These are phyloP conservation scores for Backusella sp. DNA, from an alignment of 192 early-diverging fungal genomes.

Conservation along the genomic window DNA sequence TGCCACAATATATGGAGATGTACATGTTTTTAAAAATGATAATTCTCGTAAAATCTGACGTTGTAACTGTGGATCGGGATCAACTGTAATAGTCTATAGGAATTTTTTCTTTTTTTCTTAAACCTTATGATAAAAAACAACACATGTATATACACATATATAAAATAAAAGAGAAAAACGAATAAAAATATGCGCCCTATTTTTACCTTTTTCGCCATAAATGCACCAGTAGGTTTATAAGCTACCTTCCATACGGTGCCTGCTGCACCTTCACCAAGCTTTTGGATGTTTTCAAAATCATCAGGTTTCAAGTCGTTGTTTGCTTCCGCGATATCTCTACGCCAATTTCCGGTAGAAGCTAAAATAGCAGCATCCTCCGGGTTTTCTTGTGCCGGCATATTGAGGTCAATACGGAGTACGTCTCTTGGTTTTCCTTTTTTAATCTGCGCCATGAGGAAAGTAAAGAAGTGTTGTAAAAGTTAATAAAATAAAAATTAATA, in stretches of 20 bases:
- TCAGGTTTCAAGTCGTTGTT: slow-evolving; percentile 42
- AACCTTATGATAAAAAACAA: neutral
- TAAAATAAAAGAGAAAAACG: neutral
- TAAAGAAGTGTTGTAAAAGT: neutral
- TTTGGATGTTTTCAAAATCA: slow-evolving; percentile 73
- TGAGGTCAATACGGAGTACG: slow-evolving; percentile 18
- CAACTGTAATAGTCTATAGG: slow-evolving; percentile 54
- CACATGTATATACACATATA: neutral
- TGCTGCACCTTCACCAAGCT: slow-evolving; percentile 90
- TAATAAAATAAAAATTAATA: neutral
- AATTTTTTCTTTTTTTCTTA: slow-evolving; percentile 14
- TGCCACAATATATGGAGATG: slow-evolving; percentile 89
- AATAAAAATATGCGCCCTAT: neutral
- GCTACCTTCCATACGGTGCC: slow-evolving; percentile 88
- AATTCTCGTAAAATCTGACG: slow-evolving; percentile 89
- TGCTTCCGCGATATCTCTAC: slow-evolving; percentile 25
- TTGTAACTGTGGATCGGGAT: slow-evolving; percentile 66
- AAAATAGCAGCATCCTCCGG: neutral
- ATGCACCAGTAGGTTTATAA: slow-evolving; percentile 63
- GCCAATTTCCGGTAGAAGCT: slow-evolving; percentile 24
- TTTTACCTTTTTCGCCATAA: slow-evolving; percentile 93
- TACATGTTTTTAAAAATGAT: slow-evolving; percentile 81
- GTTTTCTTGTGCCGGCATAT: slow-evolving; percentile 12
- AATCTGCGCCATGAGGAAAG: slow-evolving; percentile 18
- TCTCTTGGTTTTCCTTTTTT: slow-evolving; percentile 13